Evolutionary conservation across 768 basidiomycete species (phyloP), one percentile per base, ranked within the genome.

Genomic region (Russula compacta): DNA sequence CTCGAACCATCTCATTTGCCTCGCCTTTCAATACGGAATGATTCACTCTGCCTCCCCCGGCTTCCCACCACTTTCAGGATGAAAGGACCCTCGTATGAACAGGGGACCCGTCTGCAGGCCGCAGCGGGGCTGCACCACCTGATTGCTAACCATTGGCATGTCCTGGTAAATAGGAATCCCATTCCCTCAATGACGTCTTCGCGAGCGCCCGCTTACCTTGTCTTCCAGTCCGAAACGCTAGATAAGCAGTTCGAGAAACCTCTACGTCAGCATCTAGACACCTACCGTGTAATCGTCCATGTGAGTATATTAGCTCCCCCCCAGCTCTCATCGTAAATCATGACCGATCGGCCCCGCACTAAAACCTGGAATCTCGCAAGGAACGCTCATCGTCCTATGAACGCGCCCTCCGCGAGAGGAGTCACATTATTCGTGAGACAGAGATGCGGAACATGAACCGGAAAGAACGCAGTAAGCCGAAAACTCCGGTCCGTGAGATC

Each of bases 181-280:
- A 56, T 43, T 11, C 39, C 55, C 59, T 17, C 4, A 11, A 12
- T 15, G 7, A 42, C 15, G 19, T 55, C 35, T 4, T 17, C 4
- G 29, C 4, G 42, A 12, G 54, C 46, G 15, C 32, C 24, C 38
- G 4, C 51, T 36, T 29, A 35, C 51, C 24, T 43, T 24, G 36
- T 21, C 32, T 53, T 59, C 12, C 49, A 94, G 92, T 86, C 89
- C 9, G 90, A 92, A 69, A 83, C 89, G 4, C 76, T 95, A 49
- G 90, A 93, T 71, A 86, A 86, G 68, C 89, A 83, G 52, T 92
- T 95, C 62, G 94, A 97, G 74, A 86, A 86, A 67, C 95, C 93
- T 4, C 73, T 98, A 59, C 81, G 87, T n/a, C 85, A 89, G 68
- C 87, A 92, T 65, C 71, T 95, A 57, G 90, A 93, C 32, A 81